Percentiles rank a stretch among this genome's conserved stretches.
phyloP scores from a whole-genome alignment of 2,329 filamentous ascomycete genomes.

The Chaetothyriales sp. region DNA sequence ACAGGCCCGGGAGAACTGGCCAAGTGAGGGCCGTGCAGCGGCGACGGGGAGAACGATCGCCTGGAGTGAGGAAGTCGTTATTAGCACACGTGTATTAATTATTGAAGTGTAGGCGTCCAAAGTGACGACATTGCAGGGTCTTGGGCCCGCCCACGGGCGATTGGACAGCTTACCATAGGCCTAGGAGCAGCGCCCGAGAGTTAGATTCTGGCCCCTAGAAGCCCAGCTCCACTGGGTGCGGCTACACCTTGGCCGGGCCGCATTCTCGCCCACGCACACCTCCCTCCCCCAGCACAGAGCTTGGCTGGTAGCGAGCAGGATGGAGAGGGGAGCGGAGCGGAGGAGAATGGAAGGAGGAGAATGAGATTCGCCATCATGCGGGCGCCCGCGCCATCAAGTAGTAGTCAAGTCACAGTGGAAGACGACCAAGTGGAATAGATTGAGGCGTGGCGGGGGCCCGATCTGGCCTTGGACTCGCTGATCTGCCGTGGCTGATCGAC shows the following conservation, averaged over 20 bases:
- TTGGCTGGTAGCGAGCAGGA: not conserved
- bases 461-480: not conserved
- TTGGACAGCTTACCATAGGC: not conserved
- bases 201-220: not conserved
- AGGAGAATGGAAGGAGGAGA: not conserved
- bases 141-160: not conserved
- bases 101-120: not conserved
- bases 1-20: constrained; percentile 35
- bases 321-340: not conserved
- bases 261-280: not conserved
- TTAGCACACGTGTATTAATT: not conserved
- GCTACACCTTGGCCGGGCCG: not conserved
- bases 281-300: not conserved
- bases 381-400: not conserved
- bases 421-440: not conserved
- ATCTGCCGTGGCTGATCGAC: not conserved
- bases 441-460: not conserved
- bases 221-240: not conserved
- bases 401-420: not conserved
- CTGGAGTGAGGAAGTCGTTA: not conserved
- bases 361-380: not conserved
- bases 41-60: not conserved
- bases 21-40: not conserved
- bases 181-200: not conserved
- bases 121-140: no score